Percentiles rank a stretch among this genome's conserved stretches.
Evolutionary conservation across 164 flowering plant species (phyloP).

Genomic region (Nymphaea colorata): DNA sequence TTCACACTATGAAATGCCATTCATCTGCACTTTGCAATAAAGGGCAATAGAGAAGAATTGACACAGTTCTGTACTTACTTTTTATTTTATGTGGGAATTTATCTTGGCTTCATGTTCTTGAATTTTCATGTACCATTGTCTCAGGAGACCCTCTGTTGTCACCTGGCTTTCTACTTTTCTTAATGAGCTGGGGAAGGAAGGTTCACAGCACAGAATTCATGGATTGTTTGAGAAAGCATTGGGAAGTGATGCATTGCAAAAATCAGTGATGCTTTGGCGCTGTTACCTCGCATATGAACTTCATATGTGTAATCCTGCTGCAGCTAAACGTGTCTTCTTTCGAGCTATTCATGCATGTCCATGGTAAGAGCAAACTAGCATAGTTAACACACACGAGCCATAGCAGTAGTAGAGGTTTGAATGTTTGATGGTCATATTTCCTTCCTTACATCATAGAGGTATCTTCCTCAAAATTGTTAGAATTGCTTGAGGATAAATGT

Average conservation of each 20-base stretch:
- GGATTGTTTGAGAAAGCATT: constrained; percentile 82
- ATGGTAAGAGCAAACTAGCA: constrained; percentile 42
- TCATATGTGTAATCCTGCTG: constrained; percentile 36
- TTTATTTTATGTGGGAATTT: too few species aligned
- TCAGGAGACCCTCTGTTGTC: constrained; percentile 74
- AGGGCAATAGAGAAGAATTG: too few species aligned
- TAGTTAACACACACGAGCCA: not conserved
- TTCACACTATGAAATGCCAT: too few species aligned
- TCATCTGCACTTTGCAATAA: too few species aligned
- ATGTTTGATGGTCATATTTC: too few species aligned
- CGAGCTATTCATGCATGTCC: constrained; percentile 97
- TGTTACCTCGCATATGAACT: constrained; percentile 64
- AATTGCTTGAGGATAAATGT: too few species aligned
- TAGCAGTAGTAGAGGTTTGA: too few species aligned
- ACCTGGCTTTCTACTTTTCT: constrained; percentile 57
- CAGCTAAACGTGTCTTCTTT: constrained; percentile 69
- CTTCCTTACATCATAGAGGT: too few species aligned
- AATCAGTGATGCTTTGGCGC: constrained; percentile 76
- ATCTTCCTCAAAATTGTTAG: too few species aligned
- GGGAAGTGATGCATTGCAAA: constrained; percentile 37
- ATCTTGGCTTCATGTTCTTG: too few species aligned
- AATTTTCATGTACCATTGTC: too few species aligned
- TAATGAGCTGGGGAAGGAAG: constrained; percentile 51
- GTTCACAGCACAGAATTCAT: constrained; percentile 64
- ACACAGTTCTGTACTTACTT: too few species aligned